Evolutionary conservation across 1,284 basidiomycete genomes (phyloP).

Genomic region (Marasmius tenuissimus): DNA sequence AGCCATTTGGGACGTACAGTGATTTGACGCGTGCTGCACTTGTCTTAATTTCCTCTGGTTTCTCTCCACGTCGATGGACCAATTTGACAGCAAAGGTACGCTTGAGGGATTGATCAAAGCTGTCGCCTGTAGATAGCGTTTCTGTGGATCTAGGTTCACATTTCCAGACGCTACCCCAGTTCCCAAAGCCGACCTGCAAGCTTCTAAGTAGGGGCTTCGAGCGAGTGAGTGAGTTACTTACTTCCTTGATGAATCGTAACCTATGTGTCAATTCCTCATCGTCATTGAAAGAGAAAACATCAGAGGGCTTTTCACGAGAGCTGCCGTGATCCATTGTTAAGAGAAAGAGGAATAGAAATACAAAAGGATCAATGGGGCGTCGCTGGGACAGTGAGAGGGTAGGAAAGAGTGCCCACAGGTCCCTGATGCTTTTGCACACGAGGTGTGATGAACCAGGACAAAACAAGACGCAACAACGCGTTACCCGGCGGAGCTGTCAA

Average conservation of each 20-base stretch:
- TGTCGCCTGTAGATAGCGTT: conserved; percentile 32
- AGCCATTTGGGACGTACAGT: conserved; percentile 50
- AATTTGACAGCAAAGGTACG: conserved; percentile 84
- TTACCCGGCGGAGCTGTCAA: neutral
- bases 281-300: conserved; percentile 47
- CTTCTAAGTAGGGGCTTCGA: conserved; percentile 5
- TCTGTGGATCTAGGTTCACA: conserved; percentile 58
- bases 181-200: conserved; percentile 76
- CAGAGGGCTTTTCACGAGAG: conserved; percentile 26
- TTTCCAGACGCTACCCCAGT: conserved; percentile 86
- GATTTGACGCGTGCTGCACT: conserved; percentile 86
- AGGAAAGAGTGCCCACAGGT: neutral
- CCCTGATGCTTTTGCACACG: neutral
- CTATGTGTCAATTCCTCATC: conserved; percentile 35
- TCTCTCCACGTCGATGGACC: conserved; percentile 76
- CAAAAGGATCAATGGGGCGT: conserved; percentile 7
- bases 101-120: conserved; percentile 36
- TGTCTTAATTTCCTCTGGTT: conserved; percentile 46
- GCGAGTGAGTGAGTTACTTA: conserved; percentile 26
- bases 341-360: conserved; percentile 4
- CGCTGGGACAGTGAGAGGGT: conserved; percentile 1
- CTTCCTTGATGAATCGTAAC: conserved; percentile 76
- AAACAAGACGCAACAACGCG: neutral
- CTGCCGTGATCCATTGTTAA: conserved; percentile 11
- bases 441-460: conserved; percentile 3